Base-by-base conservation (phyloP, 345 rosid species). In the Linum trigynum region DNA sequence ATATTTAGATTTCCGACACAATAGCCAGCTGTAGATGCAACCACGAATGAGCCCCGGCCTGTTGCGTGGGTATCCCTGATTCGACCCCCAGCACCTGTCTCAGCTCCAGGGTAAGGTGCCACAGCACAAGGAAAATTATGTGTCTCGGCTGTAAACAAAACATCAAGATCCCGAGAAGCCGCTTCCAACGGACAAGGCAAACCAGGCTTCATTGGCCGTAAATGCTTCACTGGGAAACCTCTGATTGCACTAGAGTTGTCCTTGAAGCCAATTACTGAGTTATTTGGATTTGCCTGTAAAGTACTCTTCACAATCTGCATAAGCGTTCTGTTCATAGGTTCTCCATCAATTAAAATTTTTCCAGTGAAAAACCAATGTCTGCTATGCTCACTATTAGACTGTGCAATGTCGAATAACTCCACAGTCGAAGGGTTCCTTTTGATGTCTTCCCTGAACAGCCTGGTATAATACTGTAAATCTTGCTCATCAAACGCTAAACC, bases 51-150 rank as follows among this genome's bases (percentile, higher is more conserved):
- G 5, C 98, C 98, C 57, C 85, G 77, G 71, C 97, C 98, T 8
- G 97, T 92, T n/a, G 98, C 98, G 79, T 90, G 98, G 3, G 97
- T 90, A 72, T 90, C 98, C 74, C 98, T 88, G 15, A 92, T 92
- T 56, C 98, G 83, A 61, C 98, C 98, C 39, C 98, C 98, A 37
- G 94, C 94, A 62, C 97, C 98, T 0, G 98, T 92, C 78, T 92
- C 97, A 55, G 98, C 96, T 16, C 97, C 98, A 64, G 98, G 98
- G 59, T 90, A 90, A 59, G 98, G 96, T 58, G 98, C 98, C 72
- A 92, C 98, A 38, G 97, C 98, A 77, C 98, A 92, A 40, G 97
- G 98, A 75, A 92, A 90, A 72, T 92, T 92, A 79, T 92, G 98
- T 1, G 96, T 92, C 78, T 92, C 97, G 1, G 97, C 98, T 5